A percentile compares a stretch with the other conserved stretches of the same genome.
phyloP scores from a whole-genome alignment of 768 basidiomycete genomes.

The Collybia mongolica region DNA sequence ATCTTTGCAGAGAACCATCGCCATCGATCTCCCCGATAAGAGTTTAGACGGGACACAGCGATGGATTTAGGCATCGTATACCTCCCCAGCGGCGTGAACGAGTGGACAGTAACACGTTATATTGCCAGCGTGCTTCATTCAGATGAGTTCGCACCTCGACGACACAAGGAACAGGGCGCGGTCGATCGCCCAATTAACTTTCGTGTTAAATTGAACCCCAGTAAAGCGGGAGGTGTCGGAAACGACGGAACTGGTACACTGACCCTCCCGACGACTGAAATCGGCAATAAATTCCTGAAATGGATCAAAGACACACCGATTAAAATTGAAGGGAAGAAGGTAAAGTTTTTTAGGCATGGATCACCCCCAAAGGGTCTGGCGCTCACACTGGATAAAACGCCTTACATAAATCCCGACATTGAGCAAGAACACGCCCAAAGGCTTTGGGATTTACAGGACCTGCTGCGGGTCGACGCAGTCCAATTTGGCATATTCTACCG shows the following conservation, averaged over 20 bases:
- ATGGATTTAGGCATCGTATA: slow-evolving; percentile 38
- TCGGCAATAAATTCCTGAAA: slow-evolving; percentile 46
- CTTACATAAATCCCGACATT: slow-evolving; percentile 51
- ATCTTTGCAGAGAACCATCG: not conserved
- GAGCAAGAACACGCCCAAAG: slow-evolving; percentile 49
- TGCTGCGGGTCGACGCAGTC: slow-evolving; percentile 55
- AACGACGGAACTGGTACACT: slow-evolving; percentile 54
- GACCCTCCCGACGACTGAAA: slow-evolving; percentile 31
- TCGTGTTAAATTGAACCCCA: slow-evolving; percentile 49
- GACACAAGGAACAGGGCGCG: slow-evolving; percentile 24
- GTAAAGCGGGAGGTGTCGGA: slow-evolving; percentile 44
- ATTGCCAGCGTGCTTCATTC: slow-evolving; percentile 60
- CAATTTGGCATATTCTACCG: slow-evolving; percentile 68
- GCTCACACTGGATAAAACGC: slow-evolving; percentile 49
- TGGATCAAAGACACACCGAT: slow-evolving; percentile 42
- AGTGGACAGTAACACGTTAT: slow-evolving; percentile 56
- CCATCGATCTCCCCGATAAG: slow-evolving; percentile 6
- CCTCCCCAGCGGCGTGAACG: slow-evolving; percentile 40
- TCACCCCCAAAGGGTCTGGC: slow-evolving; percentile 13
- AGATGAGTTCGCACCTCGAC: slow-evolving; percentile 40
- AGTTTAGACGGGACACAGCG: slow-evolving; percentile 4
- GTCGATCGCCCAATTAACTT: slow-evolving; percentile 54
- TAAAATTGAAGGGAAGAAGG: slow-evolving; percentile 36
- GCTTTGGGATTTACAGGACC: slow-evolving; percentile 39
- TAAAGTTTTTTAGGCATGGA: slow-evolving; percentile 31